Percentiles rank a stretch among this genome's conserved stretches.
Evolutionary conservation across 1,139 yeast genomes (phyloP).

Genomic region (Yamadazyma oceani): DNA sequence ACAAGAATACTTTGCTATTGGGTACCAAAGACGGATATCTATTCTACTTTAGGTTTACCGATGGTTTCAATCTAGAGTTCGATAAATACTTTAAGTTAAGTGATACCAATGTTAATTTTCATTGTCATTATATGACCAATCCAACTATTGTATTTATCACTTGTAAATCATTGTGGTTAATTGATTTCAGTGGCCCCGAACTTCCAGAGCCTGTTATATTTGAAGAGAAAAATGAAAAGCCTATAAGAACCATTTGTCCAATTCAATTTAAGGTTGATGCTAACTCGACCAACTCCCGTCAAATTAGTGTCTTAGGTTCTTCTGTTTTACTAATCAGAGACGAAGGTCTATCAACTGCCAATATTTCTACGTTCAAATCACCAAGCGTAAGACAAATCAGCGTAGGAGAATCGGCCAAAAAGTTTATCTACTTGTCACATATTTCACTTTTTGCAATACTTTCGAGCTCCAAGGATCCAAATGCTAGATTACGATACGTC

Average conservation of each 20-base stretch:
- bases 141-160: constrained; percentile 25
- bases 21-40: constrained; percentile 34
- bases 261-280: constrained; percentile 17
- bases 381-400: constrained; percentile 34
- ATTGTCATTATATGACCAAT: constrained; percentile 10
- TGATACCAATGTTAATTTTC: constrained; percentile 18
- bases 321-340: constrained; percentile 37
- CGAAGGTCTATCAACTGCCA: constrained; percentile 47
- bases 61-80: constrained; percentile 12
- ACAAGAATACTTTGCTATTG: constrained; percentile 17
- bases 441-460: constrained; percentile 39
- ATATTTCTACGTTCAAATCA: constrained; percentile 26
- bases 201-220: constrained; percentile 45
- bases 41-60: constrained; percentile 17
- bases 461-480: constrained; percentile 30
- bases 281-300: too few relatives aligned
- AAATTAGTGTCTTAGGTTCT: background rate
- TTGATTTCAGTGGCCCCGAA: constrained; percentile 30
- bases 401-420: constrained; percentile 39
- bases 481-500: constrained; percentile 30
- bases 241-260: constrained; percentile 19
- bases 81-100: constrained; percentile 24
- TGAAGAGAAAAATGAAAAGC: constrained; percentile 33
- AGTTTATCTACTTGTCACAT: constrained; percentile 32
- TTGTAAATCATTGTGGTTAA: constrained; percentile 44